Percentiles rank a stretch among this genome's conserved stretches.
phyloP scores from a whole-genome alignment of 148 eudicot species.

The Fagopyrum tataricum region DNA sequence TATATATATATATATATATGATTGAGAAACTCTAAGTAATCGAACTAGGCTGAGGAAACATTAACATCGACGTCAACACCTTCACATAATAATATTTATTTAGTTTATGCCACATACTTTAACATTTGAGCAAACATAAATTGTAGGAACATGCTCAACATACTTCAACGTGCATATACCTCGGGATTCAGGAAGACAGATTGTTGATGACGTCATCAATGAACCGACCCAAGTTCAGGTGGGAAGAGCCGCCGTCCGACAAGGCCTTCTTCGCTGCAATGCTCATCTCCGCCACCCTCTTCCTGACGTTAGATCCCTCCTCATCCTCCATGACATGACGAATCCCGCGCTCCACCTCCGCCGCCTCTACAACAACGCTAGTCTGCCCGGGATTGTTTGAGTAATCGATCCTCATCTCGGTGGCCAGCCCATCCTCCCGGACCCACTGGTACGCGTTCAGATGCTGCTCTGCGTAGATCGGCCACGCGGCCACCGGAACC shows the following conservation, averaged over 20 bases:
- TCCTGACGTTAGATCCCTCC: not conserved
- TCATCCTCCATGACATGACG: not conserved
- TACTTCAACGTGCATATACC: too few species aligned
- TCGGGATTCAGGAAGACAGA: not conserved
- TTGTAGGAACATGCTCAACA: too few species aligned
- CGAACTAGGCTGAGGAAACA: too few species aligned
- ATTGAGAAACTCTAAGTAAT: too few species aligned
- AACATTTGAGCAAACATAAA: too few species aligned
- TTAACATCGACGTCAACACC: too few species aligned
- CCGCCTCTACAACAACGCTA: not conserved
- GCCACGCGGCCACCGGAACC: slow-evolving; percentile 19
- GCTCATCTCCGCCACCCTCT: not conserved
- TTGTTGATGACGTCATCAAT: not conserved
- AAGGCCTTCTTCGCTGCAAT: not conserved
- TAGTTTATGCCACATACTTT: too few species aligned
- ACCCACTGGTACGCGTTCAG: not conserved
- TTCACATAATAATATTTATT: too few species aligned
- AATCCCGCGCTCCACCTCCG: not conserved
- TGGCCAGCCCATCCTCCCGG: not conserved
- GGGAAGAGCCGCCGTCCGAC: not conserved
- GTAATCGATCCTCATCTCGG: not conserved
- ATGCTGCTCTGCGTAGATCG: slow-evolving; percentile 1
- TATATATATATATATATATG: too few species aligned
- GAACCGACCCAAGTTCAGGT: not conserved
- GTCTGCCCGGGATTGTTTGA: not conserved